Percentiles rank a stretch among this genome's conserved stretches.
Conservation (phyloP, 495 filamentous ascomycete species). For the Xylaria palmicola region DNA sequence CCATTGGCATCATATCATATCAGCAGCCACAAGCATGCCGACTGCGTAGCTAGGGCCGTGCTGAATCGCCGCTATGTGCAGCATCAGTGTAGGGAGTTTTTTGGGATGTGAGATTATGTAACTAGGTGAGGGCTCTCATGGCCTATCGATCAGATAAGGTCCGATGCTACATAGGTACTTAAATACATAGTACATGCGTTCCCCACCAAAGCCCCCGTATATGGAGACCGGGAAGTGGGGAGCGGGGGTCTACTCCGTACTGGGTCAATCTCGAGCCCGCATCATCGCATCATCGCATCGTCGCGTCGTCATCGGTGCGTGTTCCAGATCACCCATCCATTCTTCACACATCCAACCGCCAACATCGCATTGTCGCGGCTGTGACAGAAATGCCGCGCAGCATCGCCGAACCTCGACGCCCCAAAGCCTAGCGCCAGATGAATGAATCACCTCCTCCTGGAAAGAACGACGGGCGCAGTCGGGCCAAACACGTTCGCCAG, state of each 20-base stretch:
- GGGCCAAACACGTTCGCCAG: conserved; percentile 60
- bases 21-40: background rate
- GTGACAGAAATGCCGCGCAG: too few relatives aligned
- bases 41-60: background rate
- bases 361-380: too few relatives aligned
- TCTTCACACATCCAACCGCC: too few relatives aligned
- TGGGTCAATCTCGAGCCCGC: too few relatives aligned
- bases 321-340: too few relatives aligned
- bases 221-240: background rate
- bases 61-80: background rate
- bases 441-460: conserved; percentile 80
- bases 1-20: conserved; percentile 1
- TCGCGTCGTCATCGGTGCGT: too few relatives aligned
- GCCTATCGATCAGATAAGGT: background rate
- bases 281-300: too few relatives aligned
- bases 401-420: background rate
- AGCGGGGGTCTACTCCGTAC: background rate
- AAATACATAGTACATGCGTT: background rate
- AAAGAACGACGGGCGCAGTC: conserved; percentile 65
- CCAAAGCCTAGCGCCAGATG: conserved; percentile 40
- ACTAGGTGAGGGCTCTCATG: background rate
- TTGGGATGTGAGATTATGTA: background rate
- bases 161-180: background rate
- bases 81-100: background rate
- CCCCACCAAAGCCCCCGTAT: background rate